These are phyloP conservation scores for Calonectria ilicicola DNA, from an alignment of 2,329 filamentous ascomycete genomes.

Conservation along the genomic window DNA sequence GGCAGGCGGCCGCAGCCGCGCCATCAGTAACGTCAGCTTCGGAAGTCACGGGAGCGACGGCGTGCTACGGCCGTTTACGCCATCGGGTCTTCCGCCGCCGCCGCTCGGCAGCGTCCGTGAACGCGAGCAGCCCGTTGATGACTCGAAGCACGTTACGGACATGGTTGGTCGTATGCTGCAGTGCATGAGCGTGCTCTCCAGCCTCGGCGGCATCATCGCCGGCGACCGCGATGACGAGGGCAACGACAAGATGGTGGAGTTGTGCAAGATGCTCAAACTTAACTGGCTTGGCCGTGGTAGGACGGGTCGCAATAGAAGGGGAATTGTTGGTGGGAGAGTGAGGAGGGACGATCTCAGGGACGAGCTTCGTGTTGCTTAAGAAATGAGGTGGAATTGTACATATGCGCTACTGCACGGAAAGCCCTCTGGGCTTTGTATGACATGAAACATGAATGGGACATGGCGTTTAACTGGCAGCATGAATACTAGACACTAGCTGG, in stretches of 20 bases:
- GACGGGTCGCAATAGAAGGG: conserved; percentile 88
- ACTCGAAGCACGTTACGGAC: conserved; percentile 87
- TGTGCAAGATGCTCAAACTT: conserved; percentile 90
- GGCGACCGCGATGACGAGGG: conserved; percentile 74
- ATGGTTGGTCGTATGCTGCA: conserved; percentile 96
- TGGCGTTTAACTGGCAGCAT: background rate
- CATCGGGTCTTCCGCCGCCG: conserved; percentile 46
- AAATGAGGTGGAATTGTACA: background rate
- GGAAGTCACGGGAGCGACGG: conserved; percentile 64
- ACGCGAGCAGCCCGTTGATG: conserved; percentile 72
- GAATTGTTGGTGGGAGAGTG: conserved; percentile 81
- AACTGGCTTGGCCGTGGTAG: conserved; percentile 95
- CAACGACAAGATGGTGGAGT: conserved; percentile 82
- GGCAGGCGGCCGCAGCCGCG: conserved; percentile 76
- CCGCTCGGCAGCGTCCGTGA: conserved; percentile 60
- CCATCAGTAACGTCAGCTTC: conserved; percentile 86
- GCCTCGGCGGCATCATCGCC: conserved; percentile 66
- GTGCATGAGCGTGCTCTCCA: conserved; percentile 91
- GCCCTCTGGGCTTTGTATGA: background rate
- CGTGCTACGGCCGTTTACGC: conserved; percentile 64
- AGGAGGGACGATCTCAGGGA: conserved; percentile 58
- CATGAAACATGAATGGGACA: background rate
- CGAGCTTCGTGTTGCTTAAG: conserved; percentile 54
- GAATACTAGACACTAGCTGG: background rate
- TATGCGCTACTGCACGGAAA: background rate